Conservation (phyloP, 345 rosid species). For the Lenwebbia sp. region DNA sequence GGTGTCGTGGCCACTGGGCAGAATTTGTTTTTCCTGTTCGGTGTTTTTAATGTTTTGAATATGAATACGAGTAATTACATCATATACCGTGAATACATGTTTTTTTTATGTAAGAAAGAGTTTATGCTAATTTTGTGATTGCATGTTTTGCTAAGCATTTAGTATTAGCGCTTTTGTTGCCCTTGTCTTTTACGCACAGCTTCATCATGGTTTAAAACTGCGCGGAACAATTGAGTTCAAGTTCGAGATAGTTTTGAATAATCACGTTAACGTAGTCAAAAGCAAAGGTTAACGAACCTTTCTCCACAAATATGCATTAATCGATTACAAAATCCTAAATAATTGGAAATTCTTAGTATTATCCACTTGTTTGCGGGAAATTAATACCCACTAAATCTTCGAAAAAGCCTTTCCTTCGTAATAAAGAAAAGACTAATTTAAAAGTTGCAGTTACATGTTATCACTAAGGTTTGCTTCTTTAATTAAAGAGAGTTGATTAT, state of each 20-base stretch:
- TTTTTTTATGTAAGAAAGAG: not conserved
- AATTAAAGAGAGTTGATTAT: not conserved
- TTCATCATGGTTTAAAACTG: too few species aligned
- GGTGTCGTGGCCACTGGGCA: not conserved
- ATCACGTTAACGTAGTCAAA: not conserved
- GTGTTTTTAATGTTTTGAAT: not conserved
- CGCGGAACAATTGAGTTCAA: too few species aligned
- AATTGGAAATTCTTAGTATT: not conserved
- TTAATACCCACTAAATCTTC: not conserved
- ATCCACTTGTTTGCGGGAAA: not conserved
- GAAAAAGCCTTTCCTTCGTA: too few species aligned
- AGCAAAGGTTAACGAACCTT: not conserved
- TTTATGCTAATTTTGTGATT: not conserved
- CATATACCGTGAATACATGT: not conserved
- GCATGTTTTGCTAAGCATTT: too few species aligned
- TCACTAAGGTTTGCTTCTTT: too few species aligned
- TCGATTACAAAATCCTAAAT: not conserved
- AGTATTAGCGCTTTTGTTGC: too few species aligned
- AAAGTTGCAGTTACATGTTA: not conserved
- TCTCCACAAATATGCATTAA: not conserved
- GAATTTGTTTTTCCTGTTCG: not conserved
- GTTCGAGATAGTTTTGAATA: too few species aligned
- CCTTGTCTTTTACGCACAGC: too few species aligned
- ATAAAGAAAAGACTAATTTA: too few species aligned
- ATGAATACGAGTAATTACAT: not conserved